Evolutionary conservation across 257 asterid genomes (phyloP).

Genomic region (Schizonepeta tenuifolia): DNA sequence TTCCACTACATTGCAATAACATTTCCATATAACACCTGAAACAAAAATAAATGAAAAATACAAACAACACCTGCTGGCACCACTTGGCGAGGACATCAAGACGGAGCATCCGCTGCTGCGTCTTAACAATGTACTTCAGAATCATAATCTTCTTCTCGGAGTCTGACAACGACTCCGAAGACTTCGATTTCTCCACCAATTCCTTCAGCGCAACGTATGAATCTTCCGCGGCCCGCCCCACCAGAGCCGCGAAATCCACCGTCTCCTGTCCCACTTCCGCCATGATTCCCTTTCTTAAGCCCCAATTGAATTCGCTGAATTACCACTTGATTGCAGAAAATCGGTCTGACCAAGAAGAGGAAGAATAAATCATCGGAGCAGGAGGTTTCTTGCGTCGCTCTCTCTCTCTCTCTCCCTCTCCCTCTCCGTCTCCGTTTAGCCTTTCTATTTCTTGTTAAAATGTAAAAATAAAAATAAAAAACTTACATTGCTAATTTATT

Average conservation of each 20-base stretch:
- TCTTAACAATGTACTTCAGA: slow-evolving; percentile 83
- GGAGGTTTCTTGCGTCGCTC: neutral
- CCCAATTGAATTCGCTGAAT: slow-evolving; percentile 34
- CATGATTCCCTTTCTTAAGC: slow-evolving; percentile 45
- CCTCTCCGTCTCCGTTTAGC: neutral
- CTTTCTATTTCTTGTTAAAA: neutral
- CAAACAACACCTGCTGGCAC: slow-evolving; percentile 91
- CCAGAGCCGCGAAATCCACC: slow-evolving; percentile 85
- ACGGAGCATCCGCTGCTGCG: slow-evolving; percentile 98
- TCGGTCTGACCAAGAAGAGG: slow-evolving; percentile 10
- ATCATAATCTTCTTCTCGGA: slow-evolving; percentile 95
- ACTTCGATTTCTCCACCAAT: slow-evolving; percentile 84
- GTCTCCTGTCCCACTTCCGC: slow-evolving; percentile 85
- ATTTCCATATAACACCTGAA: neutral
- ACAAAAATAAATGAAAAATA: neutral
- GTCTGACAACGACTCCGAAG: slow-evolving; percentile 66
- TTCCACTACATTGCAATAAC: neutral
- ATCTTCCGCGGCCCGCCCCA: slow-evolving; percentile 84
- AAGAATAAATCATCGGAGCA: slow-evolving; percentile 36
- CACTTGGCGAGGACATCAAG: slow-evolving; percentile 98
- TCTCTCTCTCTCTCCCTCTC: neutral
- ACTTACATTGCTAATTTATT: neutral
- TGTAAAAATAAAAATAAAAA: too few species aligned
- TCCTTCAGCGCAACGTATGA: slow-evolving; percentile 74
- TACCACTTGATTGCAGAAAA: slow-evolving; percentile 13